Percentiles rank a stretch among this genome's conserved stretches.
Conservation (phyloP, 345 rosid species). For the Boechera retrofracta region DNA sequence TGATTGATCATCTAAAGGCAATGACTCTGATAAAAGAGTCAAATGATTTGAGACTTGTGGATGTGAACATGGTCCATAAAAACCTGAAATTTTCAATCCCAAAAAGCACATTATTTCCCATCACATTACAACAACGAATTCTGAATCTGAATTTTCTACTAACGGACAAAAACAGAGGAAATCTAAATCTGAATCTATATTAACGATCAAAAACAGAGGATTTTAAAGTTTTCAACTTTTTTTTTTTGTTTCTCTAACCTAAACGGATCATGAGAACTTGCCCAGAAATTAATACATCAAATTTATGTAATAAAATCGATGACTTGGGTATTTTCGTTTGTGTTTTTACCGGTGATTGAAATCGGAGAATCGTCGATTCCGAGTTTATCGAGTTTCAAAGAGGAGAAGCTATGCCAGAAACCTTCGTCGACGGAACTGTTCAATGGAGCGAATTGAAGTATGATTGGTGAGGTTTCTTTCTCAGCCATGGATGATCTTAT, state of each 20-base stretch:
- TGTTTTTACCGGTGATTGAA: constrained; percentile 64
- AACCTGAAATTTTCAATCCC: constrained; percentile 41
- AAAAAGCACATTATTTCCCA: neutral
- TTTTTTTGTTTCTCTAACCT: constrained; percentile 25
- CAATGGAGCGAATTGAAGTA: constrained; percentile 80
- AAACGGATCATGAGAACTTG: constrained; percentile 20
- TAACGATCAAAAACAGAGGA: neutral
- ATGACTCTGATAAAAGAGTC: constrained; percentile 74
- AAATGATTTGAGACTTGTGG: constrained; percentile 75
- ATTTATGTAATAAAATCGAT: neutral
- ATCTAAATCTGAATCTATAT: neutral
- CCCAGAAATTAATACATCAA: neutral
- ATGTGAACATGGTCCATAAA: constrained; percentile 86
- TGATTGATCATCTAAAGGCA: constrained; percentile 57
- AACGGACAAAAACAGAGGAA: neutral
- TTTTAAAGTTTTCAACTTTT: constrained; percentile 18
- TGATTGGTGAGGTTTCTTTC: constrained; percentile 34
- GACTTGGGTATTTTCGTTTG: too few relatives aligned
- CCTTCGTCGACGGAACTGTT: constrained; percentile 87
- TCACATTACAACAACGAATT: neutral
- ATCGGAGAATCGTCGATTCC: constrained; percentile 94
- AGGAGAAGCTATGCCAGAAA: constrained; percentile 91
- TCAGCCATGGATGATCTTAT: constrained; percentile 38
- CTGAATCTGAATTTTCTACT: neutral
- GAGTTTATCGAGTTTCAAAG: constrained; percentile 80